A percentile compares a stretch with the other conserved stretches of the same genome.
These are phyloP conservation scores for Claviceps quebecensis DNA, from an alignment of 2,329 filamentous ascomycete genomes.

Conservation along the genomic window DNA sequence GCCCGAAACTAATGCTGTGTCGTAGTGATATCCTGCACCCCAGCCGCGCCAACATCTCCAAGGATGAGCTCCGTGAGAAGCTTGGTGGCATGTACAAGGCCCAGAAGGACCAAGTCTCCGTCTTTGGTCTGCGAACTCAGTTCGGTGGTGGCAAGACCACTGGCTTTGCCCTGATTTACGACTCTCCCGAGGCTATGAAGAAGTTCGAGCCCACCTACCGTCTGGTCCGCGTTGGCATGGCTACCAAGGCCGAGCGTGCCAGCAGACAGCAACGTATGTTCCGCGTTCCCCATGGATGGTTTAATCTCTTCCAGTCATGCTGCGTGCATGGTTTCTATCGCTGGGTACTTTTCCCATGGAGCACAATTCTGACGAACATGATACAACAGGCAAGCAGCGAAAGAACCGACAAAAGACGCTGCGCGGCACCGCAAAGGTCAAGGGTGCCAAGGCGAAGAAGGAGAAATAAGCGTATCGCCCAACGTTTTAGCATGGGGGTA, in stretches of 20 bases:
- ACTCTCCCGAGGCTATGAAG: conserved; percentile 96
- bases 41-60: conserved; percentile 95
- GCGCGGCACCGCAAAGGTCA: conserved; percentile 94
- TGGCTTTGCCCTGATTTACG: conserved; percentile 97
- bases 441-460: conserved; percentile 92
- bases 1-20: conserved; percentile 7
- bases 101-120: conserved; percentile 91
- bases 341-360: too few relatives aligned
- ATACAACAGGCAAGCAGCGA: conserved; percentile 84
- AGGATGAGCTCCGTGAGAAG: conserved; percentile 95
- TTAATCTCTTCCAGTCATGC: too few relatives aligned
- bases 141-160: conserved; percentile 99
- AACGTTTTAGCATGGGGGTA: conserved; percentile 19
- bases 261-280: conserved; percentile 97
- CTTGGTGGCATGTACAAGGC: conserved; percentile 95
- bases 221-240: conserved; percentile 83
- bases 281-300: background rate
- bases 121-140: conserved; percentile 97
- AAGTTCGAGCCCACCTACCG: conserved; percentile 99
- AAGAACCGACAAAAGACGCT: conserved; percentile 99
- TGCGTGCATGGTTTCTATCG: too few relatives aligned
- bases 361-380: conserved; percentile 9
- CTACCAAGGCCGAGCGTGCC: conserved; percentile 90
- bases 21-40: conserved; percentile 97
- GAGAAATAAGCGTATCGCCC: conserved; percentile 53